Evolutionary conservation across 148 eudicot genomes (phyloP).

Genomic region (Vaccinium macrocarpon): DNA sequence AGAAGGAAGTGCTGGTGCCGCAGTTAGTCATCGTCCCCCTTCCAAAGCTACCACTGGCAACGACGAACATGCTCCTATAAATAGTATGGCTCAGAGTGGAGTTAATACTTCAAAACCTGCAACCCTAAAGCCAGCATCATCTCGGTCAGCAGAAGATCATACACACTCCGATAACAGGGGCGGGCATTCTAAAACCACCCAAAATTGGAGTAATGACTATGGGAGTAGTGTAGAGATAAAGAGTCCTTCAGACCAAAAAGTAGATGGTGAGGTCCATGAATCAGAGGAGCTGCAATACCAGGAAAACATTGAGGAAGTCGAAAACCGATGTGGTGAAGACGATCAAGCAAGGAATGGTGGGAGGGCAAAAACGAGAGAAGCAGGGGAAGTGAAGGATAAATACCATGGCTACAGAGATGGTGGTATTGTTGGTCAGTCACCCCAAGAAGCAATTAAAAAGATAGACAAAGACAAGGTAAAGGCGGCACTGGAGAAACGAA

Average conservation of each 20-base stretch:
- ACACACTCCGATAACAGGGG: slow-evolving; percentile 35
- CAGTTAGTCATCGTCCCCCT: slow-evolving; percentile 32
- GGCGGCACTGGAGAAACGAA: slow-evolving; percentile 69
- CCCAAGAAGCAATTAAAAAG: slow-evolving; percentile 57
- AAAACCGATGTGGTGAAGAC: slow-evolving; percentile 36
- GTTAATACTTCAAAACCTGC: slow-evolving; percentile 39
- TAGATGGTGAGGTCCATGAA: slow-evolving; percentile 44
- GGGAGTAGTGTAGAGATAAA: slow-evolving; percentile 29
- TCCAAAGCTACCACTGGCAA: slow-evolving; percentile 39
- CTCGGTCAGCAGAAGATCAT: slow-evolving; percentile 47
- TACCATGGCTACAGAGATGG: slow-evolving; percentile 41
- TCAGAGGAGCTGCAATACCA: slow-evolving; percentile 29
- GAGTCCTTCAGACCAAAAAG: slow-evolving; percentile 37
- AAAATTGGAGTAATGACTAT: slow-evolving; percentile 48
- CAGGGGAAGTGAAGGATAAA: slow-evolving; percentile 49
- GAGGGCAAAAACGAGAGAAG: slow-evolving; percentile 45
- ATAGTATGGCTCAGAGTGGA: slow-evolving; percentile 44
- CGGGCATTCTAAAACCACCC: slow-evolving; percentile 43
- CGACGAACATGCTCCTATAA: slow-evolving; percentile 49
- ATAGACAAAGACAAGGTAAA: slow-evolving; percentile 80
- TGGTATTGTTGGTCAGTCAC: slow-evolving; percentile 46
- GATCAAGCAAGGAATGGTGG: slow-evolving; percentile 47
- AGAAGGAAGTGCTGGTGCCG: slow-evolving; percentile 63
- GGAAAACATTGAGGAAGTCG: slow-evolving; percentile 41
- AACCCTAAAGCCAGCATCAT: slow-evolving; percentile 41